Evolutionary conservation across 83 land plant species (phyloP), one percentile per base, ranked within the genome.

Genomic region (Picea abies): DNA sequence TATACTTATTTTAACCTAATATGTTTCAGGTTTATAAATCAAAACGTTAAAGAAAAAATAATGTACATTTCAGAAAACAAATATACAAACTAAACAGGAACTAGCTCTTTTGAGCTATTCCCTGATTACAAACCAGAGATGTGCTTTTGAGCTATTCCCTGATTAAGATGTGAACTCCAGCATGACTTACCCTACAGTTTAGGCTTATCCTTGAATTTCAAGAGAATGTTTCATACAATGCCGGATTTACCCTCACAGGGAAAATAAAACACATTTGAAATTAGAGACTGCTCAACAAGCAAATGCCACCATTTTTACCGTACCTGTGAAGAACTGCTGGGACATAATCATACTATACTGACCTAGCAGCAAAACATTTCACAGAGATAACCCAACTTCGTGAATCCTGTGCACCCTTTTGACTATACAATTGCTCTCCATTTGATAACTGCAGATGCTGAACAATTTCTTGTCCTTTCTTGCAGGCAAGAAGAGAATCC

Each of bases 241-340:
- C 76, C 4, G 56, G 23, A 72, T 41, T 20, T 41, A 20, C 11
- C 52, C 76, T 44, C 35, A 47, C 56, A 44, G 12, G 2, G 23
- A 72, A 72, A 19, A 71, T 72, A 41, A 10, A 16, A 20, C 20
- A 47, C 52, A 41, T 44, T 72, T 72, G 52, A 72, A 41, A 72
- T 47, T 47, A 47, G 52, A 26, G 73, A 69, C 7, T 69, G 20
- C 29, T 69, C 17, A 37, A 44, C 5, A 32, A 69, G 35, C 16
- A 14, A 69, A 41, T 72, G 52, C n/a, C 76, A 41, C 49, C 56
- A 20, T 22, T 72, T n/a, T 22, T 69, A 17, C 41, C 44, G 10
- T 69, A 69, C 37, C 73, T 69, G 44, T 32, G 37, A 35, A 69
- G 20, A 69, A 35, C 73, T 69, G 71, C 32, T 68, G 29, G 71